Base-by-base conservation (phyloP, 345 rosid species). In the Rhodomyrtus tomentosa region DNA sequence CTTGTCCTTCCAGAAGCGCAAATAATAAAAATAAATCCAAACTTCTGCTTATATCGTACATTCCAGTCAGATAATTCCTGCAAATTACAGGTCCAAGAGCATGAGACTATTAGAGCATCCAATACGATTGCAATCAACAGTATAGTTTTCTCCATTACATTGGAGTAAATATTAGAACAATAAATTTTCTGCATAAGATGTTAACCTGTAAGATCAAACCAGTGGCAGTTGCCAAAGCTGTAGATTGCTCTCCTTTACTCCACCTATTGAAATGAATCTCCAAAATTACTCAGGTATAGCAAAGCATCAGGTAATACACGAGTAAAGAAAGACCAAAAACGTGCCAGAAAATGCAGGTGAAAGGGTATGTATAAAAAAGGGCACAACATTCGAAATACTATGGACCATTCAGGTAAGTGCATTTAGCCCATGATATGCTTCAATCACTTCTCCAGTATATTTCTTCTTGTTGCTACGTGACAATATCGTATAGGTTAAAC, bases 211-310 rank as follows among this genome's bases (percentile, higher is more conserved):
- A 91, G 87, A 88, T 91, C 85, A 95, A 89, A 90, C 68, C 85
- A 82, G 96, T 90, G 81, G 98, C 93, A 84, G 98, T 92, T 51
- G 98, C 93, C 50, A 95, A 85, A 85, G 98, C 99, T 24, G 94
- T 92, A 25, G 99, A 92, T 87, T 96, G 98, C 89, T 96, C 99
- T 83, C 93, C 91, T 80, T 89, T 91, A 82, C 98, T 94, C 93
- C 93, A 90, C 85, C 95, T 93, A 76, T 68, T 86, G 25, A 73
- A 80, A 83, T 24, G 32, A 52, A 85, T 48, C 49, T 68, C 51
- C 25, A 11, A 68, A 51, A 40, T 25, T 81, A 18, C 27, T 27
- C 52, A 52, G 18, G 79, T 50, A 10, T 9, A 25, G 36, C 42
- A 32, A 10, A 32, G 49, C 76, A 73, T 84, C 27, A 10, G 21